Evolutionary conservation across 371 early-diverging fungal species (phyloP).

Genomic region (Rhizomucor pusillus): DNA sequence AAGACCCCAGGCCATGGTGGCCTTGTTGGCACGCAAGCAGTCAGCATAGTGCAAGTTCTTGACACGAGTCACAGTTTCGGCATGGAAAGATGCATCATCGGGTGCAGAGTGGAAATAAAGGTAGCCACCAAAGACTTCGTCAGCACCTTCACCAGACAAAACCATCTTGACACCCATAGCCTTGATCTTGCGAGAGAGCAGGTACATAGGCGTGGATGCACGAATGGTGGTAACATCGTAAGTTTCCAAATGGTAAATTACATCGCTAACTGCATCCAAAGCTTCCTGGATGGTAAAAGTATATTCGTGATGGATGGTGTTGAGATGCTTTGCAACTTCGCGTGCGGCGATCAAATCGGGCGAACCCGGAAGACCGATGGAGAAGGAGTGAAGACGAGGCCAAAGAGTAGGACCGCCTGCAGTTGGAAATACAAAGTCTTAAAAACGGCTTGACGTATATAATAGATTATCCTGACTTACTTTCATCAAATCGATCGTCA

Average conservation of each 20-base stretch:
- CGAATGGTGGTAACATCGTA: constrained; percentile 99
- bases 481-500: constrained; percentile 72
- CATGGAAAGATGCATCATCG: constrained; percentile 72
- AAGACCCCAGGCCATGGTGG: constrained; percentile 98
- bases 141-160: constrained; percentile 92
- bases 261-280: constrained; percentile 91
- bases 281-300: constrained; percentile 96
- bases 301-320: constrained; percentile 92
- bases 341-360: constrained; percentile 93
- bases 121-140: constrained; percentile 97
- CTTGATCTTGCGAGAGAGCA: constrained; percentile 93
- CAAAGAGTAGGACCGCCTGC: constrained; percentile 59
- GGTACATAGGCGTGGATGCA: constrained; percentile 97
- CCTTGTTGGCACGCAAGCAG: constrained; percentile 96
- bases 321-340: constrained; percentile 84
- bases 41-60: constrained; percentile 94
- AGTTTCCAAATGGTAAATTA: constrained; percentile 94
- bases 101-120: constrained; percentile 98
- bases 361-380: constrained; percentile 91
- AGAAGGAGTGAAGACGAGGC: constrained; percentile 93
- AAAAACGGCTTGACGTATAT: constrained; percentile 3
- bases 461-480: constrained; percentile 33
- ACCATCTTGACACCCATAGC: constrained; percentile 99
- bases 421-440: neutral
- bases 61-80: constrained; percentile 86